Conservation (phyloP, 148 eudicot species). For the Cornus kousa region DNA sequence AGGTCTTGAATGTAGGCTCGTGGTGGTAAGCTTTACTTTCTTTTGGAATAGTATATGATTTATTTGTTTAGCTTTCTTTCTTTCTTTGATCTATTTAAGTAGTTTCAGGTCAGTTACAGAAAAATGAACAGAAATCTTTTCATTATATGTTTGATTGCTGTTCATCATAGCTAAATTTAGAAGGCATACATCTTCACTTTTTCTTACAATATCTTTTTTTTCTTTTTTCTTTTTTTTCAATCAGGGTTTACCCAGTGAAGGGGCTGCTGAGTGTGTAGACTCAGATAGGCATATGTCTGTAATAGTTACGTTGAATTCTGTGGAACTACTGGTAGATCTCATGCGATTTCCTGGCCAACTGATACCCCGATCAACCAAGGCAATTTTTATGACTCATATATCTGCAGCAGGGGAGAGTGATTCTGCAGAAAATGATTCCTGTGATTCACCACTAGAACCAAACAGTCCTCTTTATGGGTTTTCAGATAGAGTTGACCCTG, state of each 20-base stretch:
- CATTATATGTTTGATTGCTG: neutral
- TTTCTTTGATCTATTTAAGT: neutral
- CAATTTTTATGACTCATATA: constrained; percentile 60
- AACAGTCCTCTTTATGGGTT: constrained; percentile 63
- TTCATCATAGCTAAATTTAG: neutral
- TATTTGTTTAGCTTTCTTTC: neutral
- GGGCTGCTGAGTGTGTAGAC: constrained; percentile 52
- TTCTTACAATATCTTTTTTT: neutral
- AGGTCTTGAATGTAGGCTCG: constrained; percentile 68
- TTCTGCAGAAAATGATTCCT: constrained; percentile 81
- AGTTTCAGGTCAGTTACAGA: neutral
- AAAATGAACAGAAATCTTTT: neutral
- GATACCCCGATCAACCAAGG: constrained; percentile 70
- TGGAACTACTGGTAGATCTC: constrained; percentile 73
- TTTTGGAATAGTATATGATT: neutral
- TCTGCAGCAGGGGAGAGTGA: constrained; percentile 77
- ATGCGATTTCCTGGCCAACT: constrained; percentile 75
- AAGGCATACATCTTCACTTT: neutral
- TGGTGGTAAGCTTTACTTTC: constrained; percentile 56
- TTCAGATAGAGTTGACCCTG: constrained; percentile 50
- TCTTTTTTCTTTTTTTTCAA: neutral
- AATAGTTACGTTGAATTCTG: constrained; percentile 60
- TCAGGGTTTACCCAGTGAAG: constrained; percentile 81
- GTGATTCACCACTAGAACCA: constrained; percentile 85
- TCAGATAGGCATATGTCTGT: constrained; percentile 76